Evolutionary conservation across 2,329 filamentous ascomycete genomes (phyloP).

Genomic region (Claviceps digitariae): DNA sequence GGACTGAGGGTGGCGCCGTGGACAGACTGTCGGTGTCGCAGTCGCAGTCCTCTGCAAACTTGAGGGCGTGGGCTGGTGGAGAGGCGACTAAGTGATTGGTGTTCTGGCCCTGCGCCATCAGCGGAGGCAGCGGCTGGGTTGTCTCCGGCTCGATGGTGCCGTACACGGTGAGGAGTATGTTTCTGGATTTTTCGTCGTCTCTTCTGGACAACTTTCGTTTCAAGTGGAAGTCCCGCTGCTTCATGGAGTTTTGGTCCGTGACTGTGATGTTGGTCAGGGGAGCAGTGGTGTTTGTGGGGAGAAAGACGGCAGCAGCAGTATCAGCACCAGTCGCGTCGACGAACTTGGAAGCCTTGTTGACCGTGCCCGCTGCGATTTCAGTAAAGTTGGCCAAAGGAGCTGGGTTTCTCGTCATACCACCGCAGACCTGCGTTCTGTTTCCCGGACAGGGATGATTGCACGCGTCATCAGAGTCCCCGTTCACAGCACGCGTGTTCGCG

Average conservation of each 20-base stretch:
- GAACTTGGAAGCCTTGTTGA: not conserved
- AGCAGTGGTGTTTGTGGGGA: not conserved
- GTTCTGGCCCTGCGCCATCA: slow-evolving; percentile 12
- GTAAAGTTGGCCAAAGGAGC: slow-evolving; percentile 3
- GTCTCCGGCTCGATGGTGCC: slow-evolving; percentile 19
- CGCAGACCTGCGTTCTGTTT: slow-evolving; percentile 26
- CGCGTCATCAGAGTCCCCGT: slow-evolving; percentile 10
- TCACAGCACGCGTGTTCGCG: slow-evolving; percentile 21
- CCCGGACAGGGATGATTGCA: slow-evolving; percentile 28
- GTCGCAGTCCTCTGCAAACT: slow-evolving; percentile 10
- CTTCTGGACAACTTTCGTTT: slow-evolving; percentile 10
- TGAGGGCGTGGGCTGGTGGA: too few species aligned
- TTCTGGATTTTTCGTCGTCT: slow-evolving; percentile 13
- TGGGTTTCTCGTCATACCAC: slow-evolving; percentile 18
- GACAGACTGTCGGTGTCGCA: slow-evolving; percentile 8
- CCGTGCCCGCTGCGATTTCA: not conserved
- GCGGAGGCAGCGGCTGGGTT: slow-evolving; percentile 20
- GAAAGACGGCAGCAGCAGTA: too few species aligned
- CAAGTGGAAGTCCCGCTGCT: not conserved
- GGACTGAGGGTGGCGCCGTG: not conserved
- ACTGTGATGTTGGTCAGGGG: not conserved
- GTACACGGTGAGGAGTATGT: slow-evolving; percentile 30
- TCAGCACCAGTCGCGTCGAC: not conserved
- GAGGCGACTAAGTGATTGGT: too few species aligned
- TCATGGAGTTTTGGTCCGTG: not conserved